Evolutionary conservation across 2,329 filamentous ascomycete species (phyloP).

Genomic region (Diaporthe ampelina): DNA sequence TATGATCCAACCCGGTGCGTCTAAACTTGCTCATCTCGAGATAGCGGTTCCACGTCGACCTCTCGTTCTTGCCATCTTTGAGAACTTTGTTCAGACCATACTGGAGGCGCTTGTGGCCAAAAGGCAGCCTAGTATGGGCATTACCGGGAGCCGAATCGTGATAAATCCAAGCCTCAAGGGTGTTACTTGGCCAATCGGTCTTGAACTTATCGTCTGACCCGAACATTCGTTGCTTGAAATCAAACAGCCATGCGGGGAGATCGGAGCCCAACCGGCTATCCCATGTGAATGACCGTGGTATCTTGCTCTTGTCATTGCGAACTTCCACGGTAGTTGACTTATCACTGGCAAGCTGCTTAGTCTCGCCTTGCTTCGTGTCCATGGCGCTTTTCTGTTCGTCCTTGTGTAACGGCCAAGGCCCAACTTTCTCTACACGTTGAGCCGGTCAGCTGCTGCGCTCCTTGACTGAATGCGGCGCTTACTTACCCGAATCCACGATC

Average conservation of each 20-base stretch:
- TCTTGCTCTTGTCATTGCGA: not conserved
- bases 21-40: not conserved
- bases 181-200: conserved; percentile 22
- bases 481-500: not conserved
- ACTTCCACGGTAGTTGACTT: too few relatives aligned
- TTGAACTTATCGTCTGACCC: conserved; percentile 33
- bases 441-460: not conserved
- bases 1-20: not conserved
- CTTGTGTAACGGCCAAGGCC: not conserved
- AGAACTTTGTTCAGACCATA: conserved; percentile 29
- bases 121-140: conserved; percentile 20
- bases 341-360: too few relatives aligned
- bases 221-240: conserved; percentile 33
- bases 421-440: not conserved
- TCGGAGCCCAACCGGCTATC: not conserved
- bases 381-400: not conserved
- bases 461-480: not conserved
- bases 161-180: conserved; percentile 7
- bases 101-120: conserved; percentile 36
- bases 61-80: conserved; percentile 4
- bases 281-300: not conserved
- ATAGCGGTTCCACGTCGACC: conserved; percentile 27
- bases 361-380: not conserved
- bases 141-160: not conserved
- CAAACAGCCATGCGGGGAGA: conserved; percentile 3